These are phyloP conservation scores for Cytidiella melzeri DNA, from an alignment of 768 basidiomycete species.

Conservation along the genomic window DNA sequence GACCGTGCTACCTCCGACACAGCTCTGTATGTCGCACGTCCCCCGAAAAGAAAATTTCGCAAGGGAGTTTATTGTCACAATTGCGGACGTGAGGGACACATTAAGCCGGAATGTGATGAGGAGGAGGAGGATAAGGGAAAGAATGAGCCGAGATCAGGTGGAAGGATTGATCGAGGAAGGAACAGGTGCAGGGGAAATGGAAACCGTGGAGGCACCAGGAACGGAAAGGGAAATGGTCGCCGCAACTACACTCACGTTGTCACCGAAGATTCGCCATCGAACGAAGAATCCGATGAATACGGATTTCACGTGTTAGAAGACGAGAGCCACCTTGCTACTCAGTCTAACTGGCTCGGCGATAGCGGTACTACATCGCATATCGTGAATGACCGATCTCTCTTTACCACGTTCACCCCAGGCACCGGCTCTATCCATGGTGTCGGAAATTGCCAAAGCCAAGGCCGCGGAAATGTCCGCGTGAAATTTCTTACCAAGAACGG, in stretches of 20 bases:
- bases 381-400: conserved; percentile 7
- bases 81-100: conserved; percentile 5
- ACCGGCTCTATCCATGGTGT: too few species aligned
- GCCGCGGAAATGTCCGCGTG: too few species aligned
- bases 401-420: conserved; percentile 10
- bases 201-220: too few species aligned
- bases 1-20: too few species aligned
- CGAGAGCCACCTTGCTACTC: background rate
- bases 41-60: background rate
- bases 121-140: too few species aligned
- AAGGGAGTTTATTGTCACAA: conserved; percentile 1
- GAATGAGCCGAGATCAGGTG: too few species aligned
- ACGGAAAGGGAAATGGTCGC: too few species aligned
- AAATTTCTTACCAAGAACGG: too few species aligned
- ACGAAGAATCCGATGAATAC: background rate
- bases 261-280: background rate
- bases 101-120: conserved; percentile 2
- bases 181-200: too few species aligned
- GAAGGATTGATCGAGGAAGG: too few species aligned
- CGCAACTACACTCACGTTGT: background rate
- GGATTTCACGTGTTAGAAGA: background rate
- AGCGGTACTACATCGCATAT: conserved; percentile 11
- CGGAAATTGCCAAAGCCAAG: too few species aligned
- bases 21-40: too few species aligned
- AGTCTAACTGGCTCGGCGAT: conserved; percentile 13